phyloP scores from a whole-genome alignment of 2,329 filamentous ascomycete genomes.

The Fusarium sublunatum region DNA sequence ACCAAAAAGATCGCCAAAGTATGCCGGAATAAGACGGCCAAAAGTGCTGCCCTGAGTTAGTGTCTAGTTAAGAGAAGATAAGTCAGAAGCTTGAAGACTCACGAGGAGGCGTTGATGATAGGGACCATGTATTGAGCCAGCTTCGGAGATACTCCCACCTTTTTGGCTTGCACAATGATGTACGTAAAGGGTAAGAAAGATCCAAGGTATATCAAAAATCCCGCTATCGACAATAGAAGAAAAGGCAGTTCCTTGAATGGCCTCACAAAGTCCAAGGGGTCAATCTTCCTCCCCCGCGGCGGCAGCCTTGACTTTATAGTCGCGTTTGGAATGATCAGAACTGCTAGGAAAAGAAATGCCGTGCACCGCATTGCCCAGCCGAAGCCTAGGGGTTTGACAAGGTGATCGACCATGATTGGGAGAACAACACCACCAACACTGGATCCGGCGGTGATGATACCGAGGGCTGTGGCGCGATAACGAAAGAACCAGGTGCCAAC shows the following conservation, averaged over 20 bases:
- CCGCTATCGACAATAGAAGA: conserved; percentile 34
- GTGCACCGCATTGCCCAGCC: conserved; percentile 55
- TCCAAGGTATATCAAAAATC: conserved; percentile 49
- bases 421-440: conserved; percentile 55
- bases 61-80: fast-evolving
- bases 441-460: conserved; percentile 51
- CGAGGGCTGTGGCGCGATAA: conserved; percentile 52
- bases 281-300: conserved; percentile 9
- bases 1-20: conserved; percentile 52
- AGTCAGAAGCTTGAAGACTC: background rate
- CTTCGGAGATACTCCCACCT: conserved; percentile 44
- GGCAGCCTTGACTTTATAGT: conserved; percentile 47
- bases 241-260: conserved; percentile 22
- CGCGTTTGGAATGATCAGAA: conserved; percentile 49
- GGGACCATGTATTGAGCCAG: conserved; percentile 52
- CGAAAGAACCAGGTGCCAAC: conserved; percentile 48
- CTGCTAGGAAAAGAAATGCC: conserved; percentile 53
- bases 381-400: conserved; percentile 52
- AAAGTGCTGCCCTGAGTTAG: conserved; percentile 44
- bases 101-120: conserved; percentile 52
- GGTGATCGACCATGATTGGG: conserved; percentile 54
- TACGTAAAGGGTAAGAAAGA: conserved; percentile 55
- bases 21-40: conserved; percentile 50
- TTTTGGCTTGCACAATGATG: conserved; percentile 49
- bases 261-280: background rate